Percentiles rank a stretch among this genome's conserved stretches.
phyloP scores from a whole-genome alignment of 306 rosid genomes.

The Mucuna pruriens region DNA sequence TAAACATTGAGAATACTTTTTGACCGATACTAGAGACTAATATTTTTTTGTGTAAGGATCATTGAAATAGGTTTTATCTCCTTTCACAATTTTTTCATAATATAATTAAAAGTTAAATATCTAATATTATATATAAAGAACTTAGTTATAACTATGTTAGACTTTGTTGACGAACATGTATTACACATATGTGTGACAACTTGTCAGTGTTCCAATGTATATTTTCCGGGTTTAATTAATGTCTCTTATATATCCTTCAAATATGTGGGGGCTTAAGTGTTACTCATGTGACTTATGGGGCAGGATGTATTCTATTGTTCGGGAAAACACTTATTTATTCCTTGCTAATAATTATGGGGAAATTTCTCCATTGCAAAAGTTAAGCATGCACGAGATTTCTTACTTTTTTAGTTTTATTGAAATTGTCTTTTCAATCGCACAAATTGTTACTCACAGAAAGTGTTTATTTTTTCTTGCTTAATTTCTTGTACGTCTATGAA shows the following conservation, averaged over 20 bases:
- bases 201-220: constrained; percentile 40
- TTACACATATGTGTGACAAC: constrained; percentile 27
- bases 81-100: too few species aligned
- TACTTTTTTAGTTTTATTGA: background rate
- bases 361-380: background rate
- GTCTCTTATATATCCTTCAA: constrained; percentile 27
- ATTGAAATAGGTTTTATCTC: too few species aligned
- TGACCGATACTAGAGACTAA: too few species aligned
- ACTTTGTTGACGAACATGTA: too few species aligned
- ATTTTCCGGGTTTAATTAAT: constrained; percentile 34
- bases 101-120: too few species aligned
- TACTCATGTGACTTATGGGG: constrained; percentile 47
- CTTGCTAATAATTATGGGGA: background rate
- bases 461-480: background rate
- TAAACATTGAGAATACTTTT: too few species aligned
- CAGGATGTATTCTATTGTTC: constrained; percentile 31
- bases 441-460: constrained; percentile 17
- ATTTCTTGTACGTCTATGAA: constrained; percentile 4
- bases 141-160: too few species aligned
- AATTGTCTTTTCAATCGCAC: constrained; percentile 22
- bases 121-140: too few species aligned
- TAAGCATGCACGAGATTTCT: background rate
- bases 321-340: background rate
- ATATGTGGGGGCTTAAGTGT: constrained; percentile 40
- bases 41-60: too few species aligned